Evolutionary conservation across 441 rosid species (phyloP).

Genomic region (Lepidium campestre): DNA sequence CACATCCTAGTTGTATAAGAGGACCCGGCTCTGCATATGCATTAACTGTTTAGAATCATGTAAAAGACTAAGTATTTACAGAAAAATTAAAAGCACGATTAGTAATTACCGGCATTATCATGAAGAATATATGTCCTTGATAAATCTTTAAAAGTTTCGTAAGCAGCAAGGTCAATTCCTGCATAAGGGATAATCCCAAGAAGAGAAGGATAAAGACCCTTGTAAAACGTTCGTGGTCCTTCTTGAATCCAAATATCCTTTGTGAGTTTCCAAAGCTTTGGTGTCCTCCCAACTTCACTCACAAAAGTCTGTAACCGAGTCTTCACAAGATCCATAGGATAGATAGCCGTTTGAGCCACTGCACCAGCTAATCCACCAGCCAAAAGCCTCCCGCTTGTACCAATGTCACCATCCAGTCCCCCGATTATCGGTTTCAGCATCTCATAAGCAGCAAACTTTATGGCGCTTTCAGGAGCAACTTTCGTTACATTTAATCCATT

Average conservation of each 20-base stretch:
- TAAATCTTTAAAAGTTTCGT: slow-evolving; percentile 81
- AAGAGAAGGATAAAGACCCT: slow-evolving; percentile 82
- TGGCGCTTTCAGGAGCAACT: slow-evolving; percentile 97
- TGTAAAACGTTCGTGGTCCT: slow-evolving; percentile 88
- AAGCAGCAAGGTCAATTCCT: slow-evolving; percentile 91
- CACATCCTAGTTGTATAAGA: slow-evolving; percentile 78
- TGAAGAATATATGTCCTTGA: slow-evolving; percentile 61
- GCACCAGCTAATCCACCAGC: slow-evolving; percentile 96
- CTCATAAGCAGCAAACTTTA: slow-evolving; percentile 83
- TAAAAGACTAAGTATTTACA: background rate
- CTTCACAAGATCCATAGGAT: slow-evolving; percentile 91
- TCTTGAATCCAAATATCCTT: slow-evolving; percentile 79
- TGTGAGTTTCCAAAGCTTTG: slow-evolving; percentile 53
- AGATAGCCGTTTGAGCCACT: slow-evolving; percentile 80
- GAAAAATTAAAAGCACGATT: background rate
- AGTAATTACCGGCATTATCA: slow-evolving; percentile 46
- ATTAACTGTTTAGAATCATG: slow-evolving; percentile 4
- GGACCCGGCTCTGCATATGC: slow-evolving; percentile 65
- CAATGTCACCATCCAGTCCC: slow-evolving; percentile 47
- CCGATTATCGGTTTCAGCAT: slow-evolving; percentile 61
- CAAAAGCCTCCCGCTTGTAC: slow-evolving; percentile 68
- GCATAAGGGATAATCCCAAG: slow-evolving; percentile 88
- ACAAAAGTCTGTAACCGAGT: slow-evolving; percentile 77
- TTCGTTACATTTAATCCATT: slow-evolving; percentile 86
- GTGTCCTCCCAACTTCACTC: slow-evolving; percentile 62